Base-by-base conservation (phyloP, 164 flowering plant species). In the Vitis rotundifolia region DNA sequence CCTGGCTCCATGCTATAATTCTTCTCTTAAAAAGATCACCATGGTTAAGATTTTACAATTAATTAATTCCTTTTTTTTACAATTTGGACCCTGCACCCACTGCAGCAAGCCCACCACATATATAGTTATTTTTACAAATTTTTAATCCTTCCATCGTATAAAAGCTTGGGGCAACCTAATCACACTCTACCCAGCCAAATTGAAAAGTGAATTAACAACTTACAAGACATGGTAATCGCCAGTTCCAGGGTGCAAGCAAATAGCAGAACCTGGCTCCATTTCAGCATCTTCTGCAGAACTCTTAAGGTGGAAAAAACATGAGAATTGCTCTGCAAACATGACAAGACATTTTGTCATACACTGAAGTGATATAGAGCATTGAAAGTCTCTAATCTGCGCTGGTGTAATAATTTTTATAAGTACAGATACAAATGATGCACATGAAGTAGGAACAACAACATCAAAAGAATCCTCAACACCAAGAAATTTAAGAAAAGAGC, bases 221-320 rank as follows among this genome's bases (percentile, higher is more conserved):
- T 85, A 93, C 97, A 91, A 91, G 64, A 89, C 85, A 79, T 90
- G 95, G 75, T 86, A 86, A 64, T 84, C 92, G 3, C 92, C 88
- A 75, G 82, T 81, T 84, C 96, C 93, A 50, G 97, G 84, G 28
- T 67, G 86, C 85, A 93, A 84, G 78, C 82, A 82, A 78, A 91
- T 74, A 29, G 87, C 80, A 68, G 91, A 86, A 70, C 75, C 73
- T 11, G 76, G 63, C 70, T 89, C 94, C 44, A 48, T 57, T 37
- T 86, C 75, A 64, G 77, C 51, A 56, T 87, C 90, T 75, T 87
- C 97, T 18, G 70, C 68, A 14, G 84, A 78, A 76, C 97, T 93
- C 77, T 84, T 93, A 60, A 94, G 82, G 60, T 84, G 90, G 59
- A 90, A 80, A 63, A 85, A 75, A 81, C 98, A 91, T 68, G 86